phyloP scores from a whole-genome alignment of 306 rosid genomes.

The Hippophae rhamnoides region DNA sequence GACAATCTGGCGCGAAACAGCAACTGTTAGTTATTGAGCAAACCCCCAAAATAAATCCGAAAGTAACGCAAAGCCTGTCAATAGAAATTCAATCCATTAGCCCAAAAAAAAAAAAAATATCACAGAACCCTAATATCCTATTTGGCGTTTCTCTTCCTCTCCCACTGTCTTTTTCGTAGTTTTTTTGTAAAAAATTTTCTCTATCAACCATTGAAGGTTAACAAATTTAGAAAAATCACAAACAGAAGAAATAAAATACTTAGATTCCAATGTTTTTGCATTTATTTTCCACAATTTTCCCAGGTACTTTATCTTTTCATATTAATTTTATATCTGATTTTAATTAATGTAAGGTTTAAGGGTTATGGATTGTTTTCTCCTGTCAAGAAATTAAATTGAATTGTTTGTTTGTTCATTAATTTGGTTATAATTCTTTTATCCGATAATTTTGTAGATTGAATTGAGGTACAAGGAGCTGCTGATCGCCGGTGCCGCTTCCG shows the following conservation, averaged over 20 bases:
- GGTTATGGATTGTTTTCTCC: too few relatives aligned
- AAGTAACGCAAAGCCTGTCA: conserved; percentile 24
- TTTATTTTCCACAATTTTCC: too few relatives aligned
- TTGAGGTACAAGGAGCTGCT: conserved; percentile 4
- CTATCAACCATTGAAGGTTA: background rate
- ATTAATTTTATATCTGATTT: background rate
- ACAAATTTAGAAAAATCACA: too few relatives aligned
- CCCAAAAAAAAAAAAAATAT: background rate
- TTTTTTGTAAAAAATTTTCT: background rate
- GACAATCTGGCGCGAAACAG: conserved; percentile 24
- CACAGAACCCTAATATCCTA: conserved; percentile 31
- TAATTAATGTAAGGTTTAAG: background rate
- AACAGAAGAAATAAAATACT: too few relatives aligned
- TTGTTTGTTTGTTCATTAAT: background rate
- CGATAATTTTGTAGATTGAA: background rate
- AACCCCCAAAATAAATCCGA: conserved; percentile 27
- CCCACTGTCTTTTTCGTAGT: background rate
- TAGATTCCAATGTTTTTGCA: too few relatives aligned
- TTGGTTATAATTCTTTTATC: background rate
- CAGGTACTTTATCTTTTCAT: too few relatives aligned
- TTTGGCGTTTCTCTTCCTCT: conserved; percentile 2
- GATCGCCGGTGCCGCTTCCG: conserved; percentile 18
- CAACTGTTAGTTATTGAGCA: conserved; percentile 17
- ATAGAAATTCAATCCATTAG: background rate
- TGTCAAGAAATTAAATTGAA: too few relatives aligned